A percentile compares a stretch with the other conserved stretches of the same genome.
phyloP scores from a whole-genome alignment of 1,284 basidiomycete species.

The Naganishia sp. region DNA sequence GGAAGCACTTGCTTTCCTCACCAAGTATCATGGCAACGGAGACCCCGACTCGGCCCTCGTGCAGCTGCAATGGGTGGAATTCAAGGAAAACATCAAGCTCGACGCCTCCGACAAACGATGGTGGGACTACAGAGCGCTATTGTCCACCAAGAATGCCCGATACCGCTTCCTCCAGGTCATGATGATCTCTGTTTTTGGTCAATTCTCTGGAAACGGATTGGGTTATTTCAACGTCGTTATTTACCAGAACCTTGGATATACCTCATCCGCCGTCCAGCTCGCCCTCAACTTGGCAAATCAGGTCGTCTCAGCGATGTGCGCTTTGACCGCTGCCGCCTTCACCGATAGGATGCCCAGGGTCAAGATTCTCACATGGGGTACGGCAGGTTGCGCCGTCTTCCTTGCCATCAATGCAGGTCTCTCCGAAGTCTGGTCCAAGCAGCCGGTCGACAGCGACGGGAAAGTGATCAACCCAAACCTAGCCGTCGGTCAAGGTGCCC shows the following conservation, averaged over 20 bases:
- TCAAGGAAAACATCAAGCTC: constrained; percentile 59
- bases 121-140: constrained; percentile 60
- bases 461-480: constrained; percentile 36
- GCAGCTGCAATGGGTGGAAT: constrained; percentile 61
- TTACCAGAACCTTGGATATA: constrained; percentile 40
- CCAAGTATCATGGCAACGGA: constrained; percentile 43
- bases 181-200: constrained; percentile 53
- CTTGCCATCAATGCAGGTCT: constrained; percentile 47
- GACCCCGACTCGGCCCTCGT: constrained; percentile 49
- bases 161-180: constrained; percentile 55
- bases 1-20: constrained; percentile 43
- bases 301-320: constrained; percentile 58
- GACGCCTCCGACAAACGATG: constrained; percentile 63
- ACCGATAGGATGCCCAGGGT: constrained; percentile 33
- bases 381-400: constrained; percentile 37
- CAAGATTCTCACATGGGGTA: constrained; percentile 30
- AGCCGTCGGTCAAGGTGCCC: constrained; percentile 46
- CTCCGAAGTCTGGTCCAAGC: constrained; percentile 29
- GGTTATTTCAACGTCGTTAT: constrained; percentile 57
- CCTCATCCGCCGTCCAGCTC: constrained; percentile 45
- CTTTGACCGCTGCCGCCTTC: constrained; percentile 43
- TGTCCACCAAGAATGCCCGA: constrained; percentile 56
- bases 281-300: constrained; percentile 61
- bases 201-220: constrained; percentile 58
- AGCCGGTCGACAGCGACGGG: constrained; percentile 18